These are phyloP conservation scores for Rhodotorula diobovata DNA, from an alignment of 768 basidiomycete genomes.

Conservation along the genomic window DNA sequence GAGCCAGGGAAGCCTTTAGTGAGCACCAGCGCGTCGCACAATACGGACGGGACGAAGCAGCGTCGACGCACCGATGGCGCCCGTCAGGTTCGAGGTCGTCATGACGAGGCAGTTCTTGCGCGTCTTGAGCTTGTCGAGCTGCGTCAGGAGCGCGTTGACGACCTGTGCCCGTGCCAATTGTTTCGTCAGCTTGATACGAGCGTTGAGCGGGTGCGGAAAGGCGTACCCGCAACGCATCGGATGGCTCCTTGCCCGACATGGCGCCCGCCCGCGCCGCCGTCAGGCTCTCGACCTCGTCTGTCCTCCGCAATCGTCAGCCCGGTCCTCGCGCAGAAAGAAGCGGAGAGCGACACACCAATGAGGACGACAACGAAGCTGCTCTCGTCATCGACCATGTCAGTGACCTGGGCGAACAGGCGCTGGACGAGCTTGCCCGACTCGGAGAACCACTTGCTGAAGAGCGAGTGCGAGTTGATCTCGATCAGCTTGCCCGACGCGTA, in stretches of 20 bases:
- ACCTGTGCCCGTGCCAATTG: slow-evolving; percentile 56
- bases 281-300: slow-evolving; percentile 93
- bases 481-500: slow-evolving; percentile 81
- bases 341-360: slow-evolving; percentile 59
- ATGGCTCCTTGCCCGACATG: slow-evolving; percentile 91
- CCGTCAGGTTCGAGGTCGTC: slow-evolving; percentile 90
- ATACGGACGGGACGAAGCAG: too few species aligned
- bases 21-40: neutral
- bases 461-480: slow-evolving; percentile 96
- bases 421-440: slow-evolving; percentile 98
- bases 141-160: slow-evolving; percentile 93
- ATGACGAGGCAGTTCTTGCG: slow-evolving; percentile 91
- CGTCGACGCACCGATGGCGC: slow-evolving; percentile 59
- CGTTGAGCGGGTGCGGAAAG: neutral
- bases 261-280: slow-evolving; percentile 92
- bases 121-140: slow-evolving; percentile 89
- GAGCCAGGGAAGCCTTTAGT: slow-evolving; percentile 44
- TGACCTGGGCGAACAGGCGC: slow-evolving; percentile 79
- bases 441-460: slow-evolving; percentile 98
- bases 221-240: slow-evolving; percentile 80
- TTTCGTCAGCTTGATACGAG: neutral
- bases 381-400: slow-evolving; percentile 86
- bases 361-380: slow-evolving; percentile 86
- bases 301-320: neutral
- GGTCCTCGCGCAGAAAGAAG: too few species aligned